Conservation (phyloP, 1,139 yeast genomes). For the Blastobotrys arbuscula region DNA sequence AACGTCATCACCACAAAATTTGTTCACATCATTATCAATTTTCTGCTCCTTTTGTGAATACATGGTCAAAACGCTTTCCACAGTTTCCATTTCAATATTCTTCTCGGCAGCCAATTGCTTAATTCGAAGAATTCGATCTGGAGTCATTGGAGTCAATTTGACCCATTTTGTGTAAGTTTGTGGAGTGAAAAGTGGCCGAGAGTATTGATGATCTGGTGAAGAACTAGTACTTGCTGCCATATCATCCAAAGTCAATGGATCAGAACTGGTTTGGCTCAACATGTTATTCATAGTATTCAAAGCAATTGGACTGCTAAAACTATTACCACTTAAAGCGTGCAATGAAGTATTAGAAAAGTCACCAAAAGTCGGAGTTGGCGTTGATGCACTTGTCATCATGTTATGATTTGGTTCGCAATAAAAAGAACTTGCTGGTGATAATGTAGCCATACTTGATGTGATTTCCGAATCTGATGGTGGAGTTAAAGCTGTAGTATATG, state of each 20-base stretch:
- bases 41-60: constrained; percentile 22
- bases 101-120: constrained; percentile 28
- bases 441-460: neutral
- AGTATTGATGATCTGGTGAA: neutral
- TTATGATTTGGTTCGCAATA: constrained; percentile 5
- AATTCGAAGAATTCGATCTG: constrained; percentile 26
- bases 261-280: neutral
- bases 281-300: neutral
- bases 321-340: neutral
- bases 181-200: constrained; percentile 11
- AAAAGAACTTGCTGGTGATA: constrained; percentile 7
- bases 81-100: constrained; percentile 30
- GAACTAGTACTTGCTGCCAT: neutral
- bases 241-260: constrained; percentile 4
- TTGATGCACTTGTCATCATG: neutral
- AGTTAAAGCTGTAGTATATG: constrained; percentile 8
- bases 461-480: constrained; percentile 8
- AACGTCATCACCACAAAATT: constrained; percentile 28
- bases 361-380: constrained; percentile 1
- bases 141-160: constrained; percentile 29
- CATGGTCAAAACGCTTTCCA: constrained; percentile 29
- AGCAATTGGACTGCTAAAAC: neutral
- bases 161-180: constrained; percentile 28
- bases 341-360: neutral
- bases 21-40: constrained; percentile 25